Evolutionary conservation across 2,329 filamentous ascomycete genomes (phyloP).

Genomic region (Stemphylium vesicarium): DNA sequence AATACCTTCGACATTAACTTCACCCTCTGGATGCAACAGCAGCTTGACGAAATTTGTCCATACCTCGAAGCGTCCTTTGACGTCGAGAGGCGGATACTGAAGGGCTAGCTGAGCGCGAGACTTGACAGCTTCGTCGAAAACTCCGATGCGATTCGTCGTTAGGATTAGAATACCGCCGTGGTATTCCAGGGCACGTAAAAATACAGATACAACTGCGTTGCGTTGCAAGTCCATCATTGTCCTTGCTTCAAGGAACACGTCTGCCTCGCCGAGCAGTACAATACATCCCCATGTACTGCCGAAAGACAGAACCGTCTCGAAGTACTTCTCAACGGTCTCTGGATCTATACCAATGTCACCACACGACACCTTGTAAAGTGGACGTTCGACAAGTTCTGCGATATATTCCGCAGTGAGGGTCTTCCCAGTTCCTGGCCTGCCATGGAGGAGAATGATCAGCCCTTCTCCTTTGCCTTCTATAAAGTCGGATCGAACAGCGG

Average conservation of each 20-base stretch:
- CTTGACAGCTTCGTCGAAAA: slow-evolving; percentile 50
- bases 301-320: neutral
- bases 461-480: slow-evolving; percentile 51
- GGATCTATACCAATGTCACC: slow-evolving; percentile 14
- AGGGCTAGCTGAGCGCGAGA: neutral
- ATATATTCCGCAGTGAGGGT: slow-evolving; percentile 16
- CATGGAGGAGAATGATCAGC: slow-evolving; percentile 24
- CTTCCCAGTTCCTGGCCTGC: slow-evolving; percentile 24
- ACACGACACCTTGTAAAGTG: neutral
- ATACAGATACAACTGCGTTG: slow-evolving; percentile 29
- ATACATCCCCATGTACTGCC: slow-evolving; percentile 54
- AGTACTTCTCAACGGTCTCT: slow-evolving; percentile 14
- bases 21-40: too few relatives aligned
- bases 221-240: slow-evolving; percentile 17
- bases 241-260: slow-evolving; percentile 63
- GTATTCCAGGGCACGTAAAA: slow-evolving; percentile 50
- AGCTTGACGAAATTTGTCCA: neutral
- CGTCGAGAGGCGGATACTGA: neutral
- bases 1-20: too few relatives aligned
- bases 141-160: slow-evolving; percentile 50
- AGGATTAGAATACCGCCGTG: slow-evolving; percentile 53
- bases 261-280: slow-evolving; percentile 29
- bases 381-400: slow-evolving; percentile 1
- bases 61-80: slow-evolving; percentile 11
- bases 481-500: slow-evolving; percentile 36